These are phyloP conservation scores for Monosporascus ibericus DNA, from an alignment of 2,329 filamentous ascomycete species.

Conservation along the genomic window DNA sequence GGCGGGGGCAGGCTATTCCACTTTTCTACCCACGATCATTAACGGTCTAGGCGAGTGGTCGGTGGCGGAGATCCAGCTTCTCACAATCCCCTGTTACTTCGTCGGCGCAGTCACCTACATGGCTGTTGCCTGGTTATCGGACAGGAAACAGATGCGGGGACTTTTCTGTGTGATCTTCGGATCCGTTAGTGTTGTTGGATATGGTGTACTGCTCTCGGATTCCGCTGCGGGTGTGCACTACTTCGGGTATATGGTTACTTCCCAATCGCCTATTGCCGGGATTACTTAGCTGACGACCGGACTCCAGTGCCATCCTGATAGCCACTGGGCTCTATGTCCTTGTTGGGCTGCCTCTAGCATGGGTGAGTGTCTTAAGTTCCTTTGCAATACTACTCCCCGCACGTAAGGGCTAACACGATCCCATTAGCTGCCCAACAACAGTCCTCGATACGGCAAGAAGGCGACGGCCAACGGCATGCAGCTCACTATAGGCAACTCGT, in stretches of 20 bases:
- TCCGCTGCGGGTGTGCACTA: conserved; percentile 60
- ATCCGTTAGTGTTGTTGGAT: conserved; percentile 58
- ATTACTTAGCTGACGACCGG: background rate
- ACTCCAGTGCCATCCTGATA: conserved; percentile 60
- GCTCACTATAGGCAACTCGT: conserved; percentile 62
- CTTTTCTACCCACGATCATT: conserved; percentile 76
- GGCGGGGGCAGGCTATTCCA: conserved; percentile 55
- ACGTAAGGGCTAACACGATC: background rate
- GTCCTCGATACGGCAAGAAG: conserved; percentile 69
- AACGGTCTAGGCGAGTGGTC: conserved; percentile 59
- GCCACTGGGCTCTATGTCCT: conserved; percentile 64
- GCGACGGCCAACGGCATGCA: conserved; percentile 67
- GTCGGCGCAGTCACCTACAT: conserved; percentile 67
- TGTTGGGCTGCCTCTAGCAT: conserved; percentile 50
- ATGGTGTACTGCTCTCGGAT: conserved; percentile 60
- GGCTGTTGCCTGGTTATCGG: conserved; percentile 58
- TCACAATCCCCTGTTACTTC: conserved; percentile 74
- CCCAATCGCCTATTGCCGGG: background rate
- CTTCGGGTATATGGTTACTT: conserved; percentile 39
- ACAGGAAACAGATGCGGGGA: conserved; percentile 59
- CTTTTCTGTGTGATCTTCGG: conserved; percentile 60
- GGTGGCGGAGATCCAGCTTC: conserved; percentile 61
- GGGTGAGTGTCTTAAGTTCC: conserved; percentile 28
- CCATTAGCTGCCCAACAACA: conserved; percentile 52
- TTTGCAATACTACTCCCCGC: too few species aligned